Percentiles rank a stretch among this genome's conserved stretches.
These are phyloP conservation scores for Globisporangium iwayamae DNA, from an alignment of 352 stramenopile genomes.

Conservation along the genomic window DNA sequence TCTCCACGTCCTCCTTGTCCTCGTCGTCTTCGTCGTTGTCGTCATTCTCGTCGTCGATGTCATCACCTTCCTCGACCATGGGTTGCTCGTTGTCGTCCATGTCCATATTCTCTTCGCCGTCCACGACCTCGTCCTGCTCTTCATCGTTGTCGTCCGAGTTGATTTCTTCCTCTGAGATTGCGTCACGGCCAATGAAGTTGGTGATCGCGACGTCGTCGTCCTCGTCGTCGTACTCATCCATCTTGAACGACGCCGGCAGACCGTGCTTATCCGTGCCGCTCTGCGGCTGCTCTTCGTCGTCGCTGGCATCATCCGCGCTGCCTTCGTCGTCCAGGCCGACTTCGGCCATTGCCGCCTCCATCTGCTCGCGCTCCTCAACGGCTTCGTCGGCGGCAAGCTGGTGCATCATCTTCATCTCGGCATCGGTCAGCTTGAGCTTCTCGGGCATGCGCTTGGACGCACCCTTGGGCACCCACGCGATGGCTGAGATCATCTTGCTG, in stretches of 20 bases:
- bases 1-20: constrained; percentile 92
- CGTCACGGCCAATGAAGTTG: constrained; percentile 61
- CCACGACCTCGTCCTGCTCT: constrained; percentile 26
- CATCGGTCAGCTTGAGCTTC: constrained; percentile 83
- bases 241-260: constrained; percentile 71
- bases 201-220: constrained; percentile 80
- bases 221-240: constrained; percentile 88
- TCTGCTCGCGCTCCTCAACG: constrained; percentile 49
- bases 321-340: constrained; percentile 42
- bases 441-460: constrained; percentile 66
- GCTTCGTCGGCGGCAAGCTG: constrained; percentile 73
- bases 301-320: constrained; percentile 1
- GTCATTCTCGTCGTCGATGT: constrained; percentile 45
- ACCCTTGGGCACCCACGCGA: constrained; percentile 55
- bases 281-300: constrained; percentile 17
- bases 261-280: constrained; percentile 40
- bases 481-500: constrained; percentile 48
- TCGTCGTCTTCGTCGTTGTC: constrained; percentile 68
- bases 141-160: constrained; percentile 32
- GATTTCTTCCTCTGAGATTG: constrained; percentile 22
- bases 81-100: constrained; percentile 29
- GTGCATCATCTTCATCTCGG: constrained; percentile 80
- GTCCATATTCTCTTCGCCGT: constrained; percentile 48
- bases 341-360: constrained; percentile 49
- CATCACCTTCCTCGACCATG: constrained; percentile 25